Evolutionary conservation across 331 rosid species (phyloP).

Genomic region (Malus hybrid): DNA sequence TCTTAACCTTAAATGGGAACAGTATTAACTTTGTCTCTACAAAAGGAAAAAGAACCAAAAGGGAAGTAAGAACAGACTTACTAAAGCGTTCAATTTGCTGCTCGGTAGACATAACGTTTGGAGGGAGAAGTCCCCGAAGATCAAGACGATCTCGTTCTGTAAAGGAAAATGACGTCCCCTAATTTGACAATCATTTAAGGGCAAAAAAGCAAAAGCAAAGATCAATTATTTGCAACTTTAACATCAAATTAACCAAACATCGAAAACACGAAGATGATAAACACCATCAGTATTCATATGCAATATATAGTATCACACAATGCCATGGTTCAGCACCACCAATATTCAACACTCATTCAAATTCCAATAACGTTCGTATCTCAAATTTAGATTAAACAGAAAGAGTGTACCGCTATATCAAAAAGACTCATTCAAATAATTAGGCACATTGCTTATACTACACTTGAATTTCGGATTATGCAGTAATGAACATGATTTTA

Average conservation of each 20-base stretch:
- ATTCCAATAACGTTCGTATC: neutral
- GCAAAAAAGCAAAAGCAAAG: neutral
- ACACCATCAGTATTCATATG: neutral
- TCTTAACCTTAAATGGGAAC: neutral
- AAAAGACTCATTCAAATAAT: neutral
- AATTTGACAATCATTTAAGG: constrained; percentile 13
- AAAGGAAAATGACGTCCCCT: constrained; percentile 96
- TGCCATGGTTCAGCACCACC: neutral
- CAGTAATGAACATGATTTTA: neutral
- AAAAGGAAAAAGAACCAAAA: neutral
- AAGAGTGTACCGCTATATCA: neutral
- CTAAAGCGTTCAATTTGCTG: constrained; percentile 94
- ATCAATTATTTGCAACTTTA: neutral
- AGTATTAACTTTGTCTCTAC: too few relatives aligned
- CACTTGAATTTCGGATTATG: too few relatives aligned
- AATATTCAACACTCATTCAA: neutral
- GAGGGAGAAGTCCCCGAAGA: constrained; percentile 97
- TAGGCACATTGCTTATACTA: too few relatives aligned
- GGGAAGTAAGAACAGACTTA: constrained; percentile 26
- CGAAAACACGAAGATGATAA: neutral
- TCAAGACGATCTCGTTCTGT: constrained; percentile 98
- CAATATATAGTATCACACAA: neutral
- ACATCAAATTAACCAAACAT: neutral
- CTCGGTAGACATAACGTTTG: constrained; percentile 80
- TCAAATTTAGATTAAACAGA: neutral